These are phyloP conservation scores for Agrostemma githago DNA, from an alignment of 148 eudicot species.

Conservation along the genomic window DNA sequence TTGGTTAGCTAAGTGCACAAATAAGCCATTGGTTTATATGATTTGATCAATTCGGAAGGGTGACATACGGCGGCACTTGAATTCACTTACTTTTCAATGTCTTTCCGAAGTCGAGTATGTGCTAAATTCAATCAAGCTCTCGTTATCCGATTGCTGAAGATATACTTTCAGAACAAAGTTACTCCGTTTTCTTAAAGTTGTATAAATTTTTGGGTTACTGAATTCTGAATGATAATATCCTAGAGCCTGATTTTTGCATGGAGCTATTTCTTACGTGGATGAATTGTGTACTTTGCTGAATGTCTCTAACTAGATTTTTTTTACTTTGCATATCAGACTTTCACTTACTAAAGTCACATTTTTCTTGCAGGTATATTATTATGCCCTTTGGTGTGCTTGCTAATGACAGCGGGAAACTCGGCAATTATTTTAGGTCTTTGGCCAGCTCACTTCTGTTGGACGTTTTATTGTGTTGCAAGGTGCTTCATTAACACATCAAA, in stretches of 20 bases:
- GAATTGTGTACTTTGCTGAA: neutral
- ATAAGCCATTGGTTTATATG: neutral
- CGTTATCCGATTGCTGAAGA: no score
- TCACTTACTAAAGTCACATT: conserved; percentile 5
- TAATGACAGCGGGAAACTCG: conserved; percentile 54
- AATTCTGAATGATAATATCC: no score
- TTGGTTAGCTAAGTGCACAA: no score
- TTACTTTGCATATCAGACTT: neutral
- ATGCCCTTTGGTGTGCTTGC: conserved; percentile 58
- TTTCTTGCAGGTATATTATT: conserved; percentile 63
- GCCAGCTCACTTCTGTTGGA: conserved; percentile 69
- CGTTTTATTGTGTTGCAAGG: conserved; percentile 65
- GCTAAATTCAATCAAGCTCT: no score
- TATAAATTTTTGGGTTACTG: no score
- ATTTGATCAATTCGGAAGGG: neutral
- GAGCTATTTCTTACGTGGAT: no score
- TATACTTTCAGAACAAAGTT: no score
- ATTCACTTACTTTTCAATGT: neutral
- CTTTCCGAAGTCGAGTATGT: no score
- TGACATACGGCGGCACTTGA: neutral
- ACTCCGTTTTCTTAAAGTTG: no score
- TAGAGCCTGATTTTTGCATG: no score
- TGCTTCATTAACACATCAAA: conserved; percentile 20
- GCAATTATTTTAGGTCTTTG: conserved; percentile 81
- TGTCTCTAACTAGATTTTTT: neutral